These are phyloP conservation scores for Priceomyces carsonii DNA, from an alignment of 805 yeast genomes.

Conservation along the genomic window DNA sequence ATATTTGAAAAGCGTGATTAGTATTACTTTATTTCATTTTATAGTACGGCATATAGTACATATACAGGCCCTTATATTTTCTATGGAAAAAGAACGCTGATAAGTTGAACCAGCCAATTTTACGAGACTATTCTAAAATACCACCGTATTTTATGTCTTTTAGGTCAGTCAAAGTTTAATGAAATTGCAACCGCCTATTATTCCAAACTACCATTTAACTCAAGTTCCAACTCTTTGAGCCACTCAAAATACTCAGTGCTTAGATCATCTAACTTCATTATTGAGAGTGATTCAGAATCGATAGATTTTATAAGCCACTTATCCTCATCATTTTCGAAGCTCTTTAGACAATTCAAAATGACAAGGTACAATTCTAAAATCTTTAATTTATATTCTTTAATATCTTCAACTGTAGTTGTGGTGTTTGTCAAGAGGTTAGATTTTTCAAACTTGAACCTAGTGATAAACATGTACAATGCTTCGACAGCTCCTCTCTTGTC, in stretches of 20 bases:
- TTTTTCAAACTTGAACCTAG: slow-evolving; percentile 30
- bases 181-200: no score
- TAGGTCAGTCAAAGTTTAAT: no score
- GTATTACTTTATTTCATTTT: no score
- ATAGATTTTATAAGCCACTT: slow-evolving; percentile 34
- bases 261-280: slow-evolving; percentile 30
- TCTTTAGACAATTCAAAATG: slow-evolving; percentile 38
- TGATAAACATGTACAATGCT: slow-evolving; percentile 37
- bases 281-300: slow-evolving; percentile 12
- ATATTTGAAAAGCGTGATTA: no score
- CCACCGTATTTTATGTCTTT: no score
- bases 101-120: no score
- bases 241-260: slow-evolving; percentile 34
- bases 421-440: slow-evolving; percentile 15
- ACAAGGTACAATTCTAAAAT: slow-evolving; percentile 42
- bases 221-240: slow-evolving; percentile 32
- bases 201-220: slow-evolving; percentile 11
- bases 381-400: slow-evolving; percentile 36
- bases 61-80: no score
- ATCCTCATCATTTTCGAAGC: slow-evolving; percentile 35
- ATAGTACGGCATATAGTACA: no score
- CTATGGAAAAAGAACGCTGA: no score
- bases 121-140: no score
- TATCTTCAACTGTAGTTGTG: slow-evolving; percentile 17
- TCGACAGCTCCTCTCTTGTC: slow-evolving; percentile 43